Evolutionary conservation across 2,329 filamentous ascomycete genomes (phyloP).

Genomic region (Sclerotinia subarctica): DNA sequence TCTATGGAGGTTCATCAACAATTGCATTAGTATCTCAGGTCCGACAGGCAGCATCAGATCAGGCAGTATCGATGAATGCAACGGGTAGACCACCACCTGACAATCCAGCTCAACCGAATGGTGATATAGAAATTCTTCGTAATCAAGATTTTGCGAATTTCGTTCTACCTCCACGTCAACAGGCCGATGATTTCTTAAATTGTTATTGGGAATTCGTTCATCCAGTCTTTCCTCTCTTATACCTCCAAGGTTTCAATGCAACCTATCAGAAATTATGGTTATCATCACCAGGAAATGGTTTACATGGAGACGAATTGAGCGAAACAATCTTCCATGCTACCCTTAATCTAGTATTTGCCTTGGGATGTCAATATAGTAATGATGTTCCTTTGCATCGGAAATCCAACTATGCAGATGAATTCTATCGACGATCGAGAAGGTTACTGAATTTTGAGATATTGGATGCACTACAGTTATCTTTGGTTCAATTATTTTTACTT

Average conservation of each 20-base stretch:
- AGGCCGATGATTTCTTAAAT: slow-evolving; percentile 28
- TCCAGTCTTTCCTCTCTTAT: slow-evolving; percentile 29
- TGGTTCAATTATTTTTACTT: slow-evolving; percentile 38
- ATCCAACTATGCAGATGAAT: slow-evolving; percentile 28
- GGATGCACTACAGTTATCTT: slow-evolving; percentile 31
- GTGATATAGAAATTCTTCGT: slow-evolving; percentile 7
- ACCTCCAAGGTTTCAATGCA: slow-evolving; percentile 22
- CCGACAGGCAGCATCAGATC: slow-evolving; percentile 15
- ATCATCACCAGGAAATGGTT: slow-evolving; percentile 5
- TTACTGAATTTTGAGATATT: slow-evolving; percentile 35
- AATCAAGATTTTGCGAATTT: slow-evolving; percentile 21
- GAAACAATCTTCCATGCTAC: slow-evolving; percentile 29
- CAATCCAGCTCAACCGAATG: background rate
- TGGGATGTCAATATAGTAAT: slow-evolving; percentile 35
- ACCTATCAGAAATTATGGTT: slow-evolving; percentile 26
- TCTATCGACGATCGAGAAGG: slow-evolving; percentile 35
- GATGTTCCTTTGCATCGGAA: slow-evolving; percentile 18
- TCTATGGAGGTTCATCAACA: slow-evolving; percentile 17
- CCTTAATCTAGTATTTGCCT: slow-evolving; percentile 38
- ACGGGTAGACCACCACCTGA: background rate
- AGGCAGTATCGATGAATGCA: background rate
- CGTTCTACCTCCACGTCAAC: slow-evolving; percentile 25
- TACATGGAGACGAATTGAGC: slow-evolving; percentile 13
- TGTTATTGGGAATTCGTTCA: slow-evolving; percentile 30
- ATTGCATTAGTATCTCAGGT: slow-evolving; percentile 17